phyloP scores from a whole-genome alignment of 192 early-diverging fungal genomes.

The Coemansia sp. region DNA sequence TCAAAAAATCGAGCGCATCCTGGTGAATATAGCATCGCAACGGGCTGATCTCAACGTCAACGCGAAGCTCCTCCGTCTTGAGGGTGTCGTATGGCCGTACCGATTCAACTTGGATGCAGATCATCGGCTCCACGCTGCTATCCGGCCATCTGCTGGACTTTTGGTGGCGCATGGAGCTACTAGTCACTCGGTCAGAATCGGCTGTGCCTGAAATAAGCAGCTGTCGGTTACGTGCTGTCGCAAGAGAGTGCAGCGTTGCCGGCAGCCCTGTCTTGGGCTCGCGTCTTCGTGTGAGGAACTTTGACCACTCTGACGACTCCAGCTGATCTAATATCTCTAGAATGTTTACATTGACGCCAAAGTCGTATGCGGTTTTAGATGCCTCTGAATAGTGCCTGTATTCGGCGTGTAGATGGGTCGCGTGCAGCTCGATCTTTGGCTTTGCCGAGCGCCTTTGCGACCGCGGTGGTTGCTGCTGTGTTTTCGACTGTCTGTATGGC shows the following conservation, averaged over 20 bases:
- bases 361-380: constrained; percentile 35
- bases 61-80: constrained; percentile 43
- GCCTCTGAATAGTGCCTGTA: constrained; percentile 42
- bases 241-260: constrained; percentile 41
- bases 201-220: constrained; percentile 43
- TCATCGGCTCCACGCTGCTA: constrained; percentile 43
- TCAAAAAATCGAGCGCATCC: constrained; percentile 82
- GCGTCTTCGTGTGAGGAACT: constrained; percentile 52
- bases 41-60: constrained; percentile 69
- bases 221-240: constrained; percentile 45
- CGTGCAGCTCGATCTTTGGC: constrained; percentile 47
- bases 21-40: constrained; percentile 90
- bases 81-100: constrained; percentile 49
- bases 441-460: constrained; percentile 34
- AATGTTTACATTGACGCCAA: constrained; percentile 39
- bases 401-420: constrained; percentile 47
- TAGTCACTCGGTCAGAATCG: constrained; percentile 44
- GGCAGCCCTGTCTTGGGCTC: constrained; percentile 47
- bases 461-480: background rate
- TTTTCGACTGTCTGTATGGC: constrained; percentile 10
- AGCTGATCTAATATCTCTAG: constrained; percentile 53
- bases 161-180: constrained; percentile 36
- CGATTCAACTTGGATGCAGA: constrained; percentile 40
- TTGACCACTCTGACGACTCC: constrained; percentile 54
- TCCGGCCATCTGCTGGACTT: constrained; percentile 42